Percentiles rank a stretch among this genome's conserved stretches.
phyloP scores from a whole-genome alignment of 805 yeast genomes.

The Teunomyces pallodes region DNA sequence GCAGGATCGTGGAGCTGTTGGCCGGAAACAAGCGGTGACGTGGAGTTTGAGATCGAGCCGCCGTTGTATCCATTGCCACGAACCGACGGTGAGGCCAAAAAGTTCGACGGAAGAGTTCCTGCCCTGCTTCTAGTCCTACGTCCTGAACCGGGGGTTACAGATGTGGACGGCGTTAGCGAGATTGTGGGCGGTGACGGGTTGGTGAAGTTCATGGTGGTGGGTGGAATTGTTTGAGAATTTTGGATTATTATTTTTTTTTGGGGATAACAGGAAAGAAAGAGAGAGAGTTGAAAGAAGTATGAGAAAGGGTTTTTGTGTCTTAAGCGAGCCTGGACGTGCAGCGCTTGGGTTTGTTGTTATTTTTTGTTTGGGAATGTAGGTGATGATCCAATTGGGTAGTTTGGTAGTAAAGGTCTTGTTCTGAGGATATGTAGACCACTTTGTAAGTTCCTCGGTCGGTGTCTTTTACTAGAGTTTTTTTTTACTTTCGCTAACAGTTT shows the following conservation, averaged over 20 bases:
- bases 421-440: no score
- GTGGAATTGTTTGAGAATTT: not conserved
- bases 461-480: not conserved
- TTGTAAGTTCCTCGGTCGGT: no score
- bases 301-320: not conserved
- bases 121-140: conserved; percentile 60
- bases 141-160: conserved; percentile 7
- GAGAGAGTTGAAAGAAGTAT: not conserved
- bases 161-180: conserved; percentile 28
- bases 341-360: no score
- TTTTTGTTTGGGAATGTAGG: no score
- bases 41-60: conserved; percentile 9
- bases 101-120: conserved; percentile 73
- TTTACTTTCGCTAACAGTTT: not conserved
- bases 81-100: conserved; percentile 20
- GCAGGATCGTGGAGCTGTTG: conserved; percentile 5
- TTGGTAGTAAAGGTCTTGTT: no score
- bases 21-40: conserved; percentile 5
- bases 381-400: no score
- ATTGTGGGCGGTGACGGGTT: conserved; percentile 32
- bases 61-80: not conserved
- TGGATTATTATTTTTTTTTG: not conserved
- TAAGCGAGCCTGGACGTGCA: no score
- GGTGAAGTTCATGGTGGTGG: conserved; percentile 1
- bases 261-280: not conserved